Evolutionary conservation across 2,329 filamentous ascomycete species (phyloP).

Genomic region (Xylaria sp.): DNA sequence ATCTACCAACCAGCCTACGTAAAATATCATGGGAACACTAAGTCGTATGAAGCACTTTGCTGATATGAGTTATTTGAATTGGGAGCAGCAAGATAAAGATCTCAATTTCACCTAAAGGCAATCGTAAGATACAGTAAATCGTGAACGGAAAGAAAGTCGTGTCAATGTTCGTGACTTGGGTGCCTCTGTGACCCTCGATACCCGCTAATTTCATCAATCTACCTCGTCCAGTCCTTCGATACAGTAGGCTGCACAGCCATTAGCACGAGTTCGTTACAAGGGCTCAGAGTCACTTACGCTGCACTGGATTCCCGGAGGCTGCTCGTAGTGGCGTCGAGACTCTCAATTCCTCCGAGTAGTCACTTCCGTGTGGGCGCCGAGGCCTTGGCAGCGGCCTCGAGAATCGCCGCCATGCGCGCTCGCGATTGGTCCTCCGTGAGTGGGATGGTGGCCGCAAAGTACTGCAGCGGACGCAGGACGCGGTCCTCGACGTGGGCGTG

Average conservation of each 20-base stretch:
- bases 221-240: background rate
- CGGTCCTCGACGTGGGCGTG: conserved; percentile 35
- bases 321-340: background rate
- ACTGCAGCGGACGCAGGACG: conserved; percentile 31
- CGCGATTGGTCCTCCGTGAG: conserved; percentile 39
- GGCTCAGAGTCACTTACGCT: background rate
- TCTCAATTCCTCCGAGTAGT: conserved; percentile 4
- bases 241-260: background rate
- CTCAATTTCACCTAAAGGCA: background rate
- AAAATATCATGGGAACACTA: background rate
- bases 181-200: background rate
- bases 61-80: background rate
- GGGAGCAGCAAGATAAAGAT: background rate
- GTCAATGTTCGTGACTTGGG: background rate
- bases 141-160: background rate
- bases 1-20: no score
- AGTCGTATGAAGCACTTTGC: background rate
- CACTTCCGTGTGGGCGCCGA: conserved; percentile 15
- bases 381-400: conserved; percentile 19
- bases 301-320: background rate
- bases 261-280: background rate
- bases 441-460: conserved; percentile 27
- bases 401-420: conserved; percentile 37
- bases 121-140: background rate
- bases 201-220: background rate